These are phyloP conservation scores for Raffaelea albimanens DNA, from an alignment of 2,329 filamentous ascomycete species.

Conservation along the genomic window DNA sequence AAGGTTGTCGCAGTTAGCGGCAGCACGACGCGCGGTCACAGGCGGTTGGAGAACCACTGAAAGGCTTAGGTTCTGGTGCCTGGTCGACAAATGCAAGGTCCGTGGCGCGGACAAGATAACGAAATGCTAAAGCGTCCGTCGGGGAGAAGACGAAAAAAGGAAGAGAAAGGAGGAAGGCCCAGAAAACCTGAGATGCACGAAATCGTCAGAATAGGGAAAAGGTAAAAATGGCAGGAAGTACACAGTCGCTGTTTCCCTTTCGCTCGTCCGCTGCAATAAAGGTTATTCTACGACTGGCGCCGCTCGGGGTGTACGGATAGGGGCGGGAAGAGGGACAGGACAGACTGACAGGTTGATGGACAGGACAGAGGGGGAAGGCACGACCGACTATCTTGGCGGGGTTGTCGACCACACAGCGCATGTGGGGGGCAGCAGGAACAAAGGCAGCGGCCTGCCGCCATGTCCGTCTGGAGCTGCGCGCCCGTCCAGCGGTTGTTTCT, in stretches of 20 bases:
- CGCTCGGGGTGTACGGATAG: conserved; percentile 5
- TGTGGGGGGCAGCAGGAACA: not conserved
- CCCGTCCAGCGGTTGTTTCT: no score
- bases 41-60: no score
- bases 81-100: not conserved
- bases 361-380: not conserved
- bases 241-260: not conserved
- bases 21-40: conserved; percentile 3
- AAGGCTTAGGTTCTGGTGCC: not conserved
- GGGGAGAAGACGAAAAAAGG: not conserved
- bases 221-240: not conserved
- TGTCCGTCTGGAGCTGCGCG: no score
- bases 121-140: no score
- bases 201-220: not conserved
- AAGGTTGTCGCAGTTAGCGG: conserved; percentile 2
- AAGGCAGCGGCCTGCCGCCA: not conserved
- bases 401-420: not conserved
- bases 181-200: no score
- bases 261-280: no score
- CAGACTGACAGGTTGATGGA: not conserved
- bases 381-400: not conserved
- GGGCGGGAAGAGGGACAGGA: not conserved
- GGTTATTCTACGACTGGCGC: no score
- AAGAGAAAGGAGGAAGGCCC: not conserved
- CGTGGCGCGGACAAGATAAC: not conserved